phyloP scores from a whole-genome alignment of 805 yeast species.

The Candida verbasci region DNA sequence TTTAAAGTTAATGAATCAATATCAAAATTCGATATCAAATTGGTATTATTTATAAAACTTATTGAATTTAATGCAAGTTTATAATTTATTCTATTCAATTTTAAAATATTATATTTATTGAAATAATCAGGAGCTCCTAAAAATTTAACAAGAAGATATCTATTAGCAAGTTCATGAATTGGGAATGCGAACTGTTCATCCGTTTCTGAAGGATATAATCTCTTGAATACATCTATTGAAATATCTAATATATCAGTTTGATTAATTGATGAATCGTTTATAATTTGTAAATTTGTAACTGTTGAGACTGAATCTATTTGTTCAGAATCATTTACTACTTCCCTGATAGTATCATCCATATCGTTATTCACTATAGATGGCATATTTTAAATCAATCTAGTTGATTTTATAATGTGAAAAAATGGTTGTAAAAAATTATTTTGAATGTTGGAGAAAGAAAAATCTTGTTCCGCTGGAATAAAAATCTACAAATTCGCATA shows the following conservation, averaged over 20 bases:
- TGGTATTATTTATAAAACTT: slow-evolving; percentile 34
- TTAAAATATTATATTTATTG: slow-evolving; percentile 28
- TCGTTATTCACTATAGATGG: not conserved
- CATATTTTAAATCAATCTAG: slow-evolving; percentile 1
- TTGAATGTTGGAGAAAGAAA: slow-evolving; percentile 1
- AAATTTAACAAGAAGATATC: slow-evolving; percentile 30
- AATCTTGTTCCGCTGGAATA: slow-evolving; percentile 2
- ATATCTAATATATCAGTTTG: slow-evolving; percentile 25
- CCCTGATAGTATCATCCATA: slow-evolving; percentile 3
- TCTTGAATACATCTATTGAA: slow-evolving; percentile 29
- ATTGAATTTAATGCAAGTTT: slow-evolving; percentile 24
- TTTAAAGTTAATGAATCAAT: slow-evolving; percentile 40
- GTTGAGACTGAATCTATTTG: slow-evolving; percentile 11
- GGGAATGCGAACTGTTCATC: not conserved
- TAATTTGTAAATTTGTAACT: slow-evolving; percentile 25
- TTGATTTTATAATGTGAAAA: no score
- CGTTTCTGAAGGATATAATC: slow-evolving; percentile 25
- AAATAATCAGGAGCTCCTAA: slow-evolving; percentile 38
- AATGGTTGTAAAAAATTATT: not conserved
- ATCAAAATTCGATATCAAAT: slow-evolving; percentile 25
- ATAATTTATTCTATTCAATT: slow-evolving; percentile 27
- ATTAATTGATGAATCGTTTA: slow-evolving; percentile 24
- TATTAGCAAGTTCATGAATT: not conserved
- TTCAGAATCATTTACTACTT: not conserved
- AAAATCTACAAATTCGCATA: no score